Percentiles rank a stretch among this genome's conserved stretches.
phyloP scores from a whole-genome alignment of 116 monocot genomes.

The Cymodocea nodosa region DNA sequence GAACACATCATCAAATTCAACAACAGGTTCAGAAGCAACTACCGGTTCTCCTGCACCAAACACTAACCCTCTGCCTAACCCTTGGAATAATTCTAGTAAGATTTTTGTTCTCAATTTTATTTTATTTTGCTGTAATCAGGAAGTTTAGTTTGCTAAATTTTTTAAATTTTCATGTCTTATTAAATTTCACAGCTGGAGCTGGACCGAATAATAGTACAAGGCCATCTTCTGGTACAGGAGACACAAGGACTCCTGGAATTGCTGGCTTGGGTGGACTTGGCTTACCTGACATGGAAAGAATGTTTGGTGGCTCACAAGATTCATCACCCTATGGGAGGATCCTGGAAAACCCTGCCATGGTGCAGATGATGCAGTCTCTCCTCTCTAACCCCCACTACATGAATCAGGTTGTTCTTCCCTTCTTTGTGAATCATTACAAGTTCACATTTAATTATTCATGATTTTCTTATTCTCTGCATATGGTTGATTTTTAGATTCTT shows the following conservation, averaged over 20 bases:
- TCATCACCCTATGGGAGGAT: slow-evolving; percentile 44
- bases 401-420: slow-evolving; percentile 51
- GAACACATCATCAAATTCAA: slow-evolving; percentile 27
- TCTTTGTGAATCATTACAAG: neutral
- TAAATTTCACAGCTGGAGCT: slow-evolving; percentile 24
- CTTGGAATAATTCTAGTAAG: slow-evolving; percentile 58
- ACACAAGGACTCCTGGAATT: slow-evolving; percentile 27
- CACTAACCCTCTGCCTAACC: slow-evolving; percentile 92
- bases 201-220: slow-evolving; percentile 21
- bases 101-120: neutral
- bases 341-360: slow-evolving; percentile 76
- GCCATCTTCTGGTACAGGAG: slow-evolving; percentile 23
- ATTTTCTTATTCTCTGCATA: neutral
- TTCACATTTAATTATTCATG: neutral
- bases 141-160: neutral
- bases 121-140: neutral
- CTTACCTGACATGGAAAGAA: slow-evolving; percentile 51
- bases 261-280: slow-evolving; percentile 56
- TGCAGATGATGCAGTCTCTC: slow-evolving; percentile 78
- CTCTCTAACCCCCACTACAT: slow-evolving; percentile 82
- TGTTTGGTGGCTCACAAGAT: slow-evolving; percentile 44
- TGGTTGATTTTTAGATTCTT: slow-evolving; percentile 25
- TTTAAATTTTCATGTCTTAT: neutral
- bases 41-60: slow-evolving; percentile 63
- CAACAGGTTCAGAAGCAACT: slow-evolving; percentile 21